Evolutionary conservation across 495 filamentous ascomycete species (phyloP).

Genomic region (Jackrogersella multiformis): DNA sequence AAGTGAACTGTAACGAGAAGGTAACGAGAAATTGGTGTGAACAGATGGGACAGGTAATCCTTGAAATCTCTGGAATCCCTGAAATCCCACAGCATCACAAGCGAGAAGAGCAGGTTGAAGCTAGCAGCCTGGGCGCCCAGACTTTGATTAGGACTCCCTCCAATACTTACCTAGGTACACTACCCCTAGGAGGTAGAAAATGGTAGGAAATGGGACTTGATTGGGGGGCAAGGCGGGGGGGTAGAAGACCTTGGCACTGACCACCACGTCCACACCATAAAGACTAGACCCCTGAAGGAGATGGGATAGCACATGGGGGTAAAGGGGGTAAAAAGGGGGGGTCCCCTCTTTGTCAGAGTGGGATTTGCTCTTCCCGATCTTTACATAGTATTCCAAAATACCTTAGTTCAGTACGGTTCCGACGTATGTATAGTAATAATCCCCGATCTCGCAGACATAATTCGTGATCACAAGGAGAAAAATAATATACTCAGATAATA

Average conservation of each 20-base stretch:
- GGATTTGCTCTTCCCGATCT: slow-evolving; percentile 6
- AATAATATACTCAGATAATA: too few species aligned
- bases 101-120: slow-evolving; percentile 25
- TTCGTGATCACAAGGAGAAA: not conserved
- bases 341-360: slow-evolving; percentile 22
- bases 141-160: not conserved
- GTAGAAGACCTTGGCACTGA: slow-evolving; percentile 26
- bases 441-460: not conserved
- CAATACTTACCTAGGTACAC: too few species aligned
- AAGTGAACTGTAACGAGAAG: slow-evolving; percentile 43
- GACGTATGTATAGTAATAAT: slow-evolving; percentile 6
- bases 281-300: slow-evolving; percentile 2
- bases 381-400: too few species aligned
- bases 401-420: slow-evolving; percentile 1
- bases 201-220: slow-evolving; percentile 1
- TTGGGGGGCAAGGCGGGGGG: slow-evolving; percentile 17
- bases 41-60: slow-evolving; percentile 30
- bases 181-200: too few species aligned
- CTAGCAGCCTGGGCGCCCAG: slow-evolving; percentile 23
- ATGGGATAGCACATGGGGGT: slow-evolving; percentile 1
- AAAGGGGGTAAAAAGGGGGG: slow-evolving; percentile 12
- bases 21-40: slow-evolving; percentile 42
- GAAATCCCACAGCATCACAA: slow-evolving; percentile 24
- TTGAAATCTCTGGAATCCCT: slow-evolving; percentile 32
- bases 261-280: slow-evolving; percentile 23